A percentile compares a stretch with the other conserved stretches of the same genome.
Conservation (phyloP, 2,329 filamentous ascomycete genomes). For the Paraconiothyrium sp. region DNA sequence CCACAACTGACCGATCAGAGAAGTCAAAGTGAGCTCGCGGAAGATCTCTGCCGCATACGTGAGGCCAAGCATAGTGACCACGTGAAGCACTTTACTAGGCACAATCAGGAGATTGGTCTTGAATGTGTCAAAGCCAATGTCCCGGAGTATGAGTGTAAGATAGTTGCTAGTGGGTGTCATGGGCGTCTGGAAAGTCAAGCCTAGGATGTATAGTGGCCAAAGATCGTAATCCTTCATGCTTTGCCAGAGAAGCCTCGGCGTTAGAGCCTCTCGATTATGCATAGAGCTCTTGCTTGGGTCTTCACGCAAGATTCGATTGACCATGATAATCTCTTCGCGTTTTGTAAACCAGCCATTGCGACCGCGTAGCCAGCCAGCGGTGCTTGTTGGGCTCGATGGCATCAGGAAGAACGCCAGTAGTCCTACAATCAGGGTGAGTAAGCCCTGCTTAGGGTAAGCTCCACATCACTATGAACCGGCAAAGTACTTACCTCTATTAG, state of each 20-base stretch:
- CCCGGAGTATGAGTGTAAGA: conserved; percentile 30
- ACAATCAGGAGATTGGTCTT: conserved; percentile 70
- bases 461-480: background rate
- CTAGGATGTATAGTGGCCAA: conserved; percentile 35
- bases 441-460: conserved; percentile 21
- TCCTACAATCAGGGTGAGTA: conserved; percentile 29
- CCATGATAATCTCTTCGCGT: conserved; percentile 34
- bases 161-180: conserved; percentile 29
- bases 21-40: conserved; percentile 25
- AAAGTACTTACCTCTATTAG: conserved; percentile 55
- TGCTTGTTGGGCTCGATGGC: conserved; percentile 37
- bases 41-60: conserved; percentile 31
- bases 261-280: conserved; percentile 38
- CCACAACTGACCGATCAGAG: conserved; percentile 31
- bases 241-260: conserved; percentile 29
- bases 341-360: conserved; percentile 39
- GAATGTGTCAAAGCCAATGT: conserved; percentile 38
- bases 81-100: conserved; percentile 36
- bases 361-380: conserved; percentile 38
- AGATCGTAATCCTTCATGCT: conserved; percentile 35
- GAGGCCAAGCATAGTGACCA: conserved; percentile 27
- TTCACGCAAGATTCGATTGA: conserved; percentile 36
- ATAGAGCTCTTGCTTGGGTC: conserved; percentile 35
- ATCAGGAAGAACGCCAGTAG: conserved; percentile 30
- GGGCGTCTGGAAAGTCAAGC: conserved; percentile 33